Evolutionary conservation across 2,329 filamentous ascomycete genomes (phyloP).

Genomic region (Aulographum hederae): DNA sequence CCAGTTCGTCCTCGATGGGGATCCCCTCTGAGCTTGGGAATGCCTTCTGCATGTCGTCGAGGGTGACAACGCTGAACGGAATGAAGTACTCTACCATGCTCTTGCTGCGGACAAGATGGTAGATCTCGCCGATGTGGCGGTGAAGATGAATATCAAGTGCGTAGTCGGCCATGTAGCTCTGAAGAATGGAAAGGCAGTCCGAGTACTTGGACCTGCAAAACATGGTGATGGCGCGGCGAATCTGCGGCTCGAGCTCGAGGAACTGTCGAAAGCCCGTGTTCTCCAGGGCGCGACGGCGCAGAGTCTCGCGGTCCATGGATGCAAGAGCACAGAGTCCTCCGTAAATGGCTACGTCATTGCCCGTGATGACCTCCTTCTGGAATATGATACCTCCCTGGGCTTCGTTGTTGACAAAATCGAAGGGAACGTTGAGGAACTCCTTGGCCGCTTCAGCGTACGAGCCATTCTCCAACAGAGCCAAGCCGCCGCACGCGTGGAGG

Average conservation of each 20-base stretch:
- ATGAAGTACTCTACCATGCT: slow-evolving; percentile 87
- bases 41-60: slow-evolving; percentile 58
- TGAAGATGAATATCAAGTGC: slow-evolving; percentile 78
- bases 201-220: slow-evolving; percentile 88
- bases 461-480: slow-evolving; percentile 38
- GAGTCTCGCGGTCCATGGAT: slow-evolving; percentile 62
- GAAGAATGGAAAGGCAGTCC: slow-evolving; percentile 63
- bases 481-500: slow-evolving; percentile 41
- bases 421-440: slow-evolving; percentile 48
- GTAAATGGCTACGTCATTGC: slow-evolving; percentile 84
- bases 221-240: slow-evolving; percentile 73
- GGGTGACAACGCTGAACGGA: slow-evolving; percentile 73
- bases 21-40: slow-evolving; percentile 43
- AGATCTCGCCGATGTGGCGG: slow-evolving; percentile 51
- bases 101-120: slow-evolving; percentile 63
- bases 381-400: slow-evolving; percentile 29
- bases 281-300: slow-evolving; percentile 62
- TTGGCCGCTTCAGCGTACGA: slow-evolving; percentile 50
- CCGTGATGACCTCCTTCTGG: slow-evolving; percentile 55
- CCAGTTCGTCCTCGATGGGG: slow-evolving; percentile 53
- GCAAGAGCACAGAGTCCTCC: slow-evolving; percentile 80
- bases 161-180: slow-evolving; percentile 68
- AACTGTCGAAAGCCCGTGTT: slow-evolving; percentile 68
- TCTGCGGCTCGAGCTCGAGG: slow-evolving; percentile 82
- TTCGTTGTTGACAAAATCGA: slow-evolving; percentile 22